Evolutionary conservation across 768 basidiomycete genomes (phyloP), one percentile per base, ranked within the genome.

Genomic region (Boletus tylopilopsis): DNA sequence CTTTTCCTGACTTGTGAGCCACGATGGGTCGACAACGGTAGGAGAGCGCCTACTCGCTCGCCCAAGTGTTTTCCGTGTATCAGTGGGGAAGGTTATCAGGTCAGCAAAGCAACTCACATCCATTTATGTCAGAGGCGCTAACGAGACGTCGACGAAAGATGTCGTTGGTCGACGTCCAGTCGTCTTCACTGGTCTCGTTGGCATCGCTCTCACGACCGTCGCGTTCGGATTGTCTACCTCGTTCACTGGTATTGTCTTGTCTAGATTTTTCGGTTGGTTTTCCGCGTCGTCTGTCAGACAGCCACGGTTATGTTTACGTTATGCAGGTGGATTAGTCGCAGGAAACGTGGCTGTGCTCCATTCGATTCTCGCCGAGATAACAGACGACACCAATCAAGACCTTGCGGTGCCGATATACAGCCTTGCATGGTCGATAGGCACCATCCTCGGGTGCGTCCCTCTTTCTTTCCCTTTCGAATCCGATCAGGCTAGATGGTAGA

Each of bases 341-440:
- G 84, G 82, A 33, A 85, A 80, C 51, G 64, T 79, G 34, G 81
- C 81, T 9, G 83, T 84, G 8, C 73, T 85, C 25, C 78, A 82
- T 45, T 78, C 79, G 2, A 74, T 81, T 19, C 69, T 87, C 0
- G 76, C 78, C 3, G 84, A 86, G 62, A 68, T 86, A 23, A 82
- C 82, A 8, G 81, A 87, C 58, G 61, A 76, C 8, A 78, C 77
- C 8, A 84, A 87, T 53, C 79, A 82, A 64, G 75, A 77, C 6
- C 56, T 74, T 21, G 80, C 79, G 13, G 80, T 80, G 56, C 77
- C 82, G 3, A 68, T 84, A 12, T 84, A 80, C 55, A 77, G 76
- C 10, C 64, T 84, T 12, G 73, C 75, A 37, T 82, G 79, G 80
- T 77, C 81, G 15, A 45, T 80, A 0, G 82, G 81, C 5, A 71